Base-by-base conservation (phyloP, 139 green algal genomes). In the Volvox africanus region DNA sequence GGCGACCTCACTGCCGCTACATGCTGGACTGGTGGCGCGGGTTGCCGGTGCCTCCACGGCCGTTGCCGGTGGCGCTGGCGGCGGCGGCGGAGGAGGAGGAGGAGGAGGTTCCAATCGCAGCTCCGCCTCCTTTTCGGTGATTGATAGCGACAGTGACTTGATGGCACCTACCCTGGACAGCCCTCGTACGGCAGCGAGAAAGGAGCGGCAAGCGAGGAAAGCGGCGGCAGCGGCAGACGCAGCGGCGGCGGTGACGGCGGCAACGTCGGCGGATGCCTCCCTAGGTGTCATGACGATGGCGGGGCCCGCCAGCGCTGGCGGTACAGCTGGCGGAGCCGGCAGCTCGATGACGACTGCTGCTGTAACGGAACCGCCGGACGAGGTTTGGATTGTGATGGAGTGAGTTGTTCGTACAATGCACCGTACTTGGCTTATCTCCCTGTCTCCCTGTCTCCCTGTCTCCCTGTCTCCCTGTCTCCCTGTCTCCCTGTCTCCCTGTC, bases 311-410 rank as follows among this genome's bases (percentile, higher is more conserved):
- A 37, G 13, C 75, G 75, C 21, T 20, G 75, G 75, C 80, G 26
- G 50, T 24, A 26, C 3, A 55, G 36, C 37, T 67, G 82, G 62
- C 82, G 82, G 82, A 26, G 16, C 36, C 33, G 62, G 62, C 62
- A 61, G 65, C 65, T 73, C 65, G 24, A 28, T 16, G 21, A 12
- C 65, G 65, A 24, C 17, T 24, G 19, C 20, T 24, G 83, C 19
- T 19, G 82, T 18, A 12, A 62, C 20, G 6, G 13, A 55, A 62
- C 82, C 21, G 24, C 83, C 83, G 2, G 83, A 89, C 36, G 83
- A 89, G 68, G 44, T 89, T 24, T 89, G 83, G 83, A 80, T 89
- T 12, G 67, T 89, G 20, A 89, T 89, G 83, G 83, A 89, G 83
- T 88, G 82, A 65, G 82, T 88, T 75, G 22, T 75, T n/a, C n/a